Evolutionary conservation across 305 asterid genomes (phyloP).

Genomic region (Caryopteris hybrid): DNA sequence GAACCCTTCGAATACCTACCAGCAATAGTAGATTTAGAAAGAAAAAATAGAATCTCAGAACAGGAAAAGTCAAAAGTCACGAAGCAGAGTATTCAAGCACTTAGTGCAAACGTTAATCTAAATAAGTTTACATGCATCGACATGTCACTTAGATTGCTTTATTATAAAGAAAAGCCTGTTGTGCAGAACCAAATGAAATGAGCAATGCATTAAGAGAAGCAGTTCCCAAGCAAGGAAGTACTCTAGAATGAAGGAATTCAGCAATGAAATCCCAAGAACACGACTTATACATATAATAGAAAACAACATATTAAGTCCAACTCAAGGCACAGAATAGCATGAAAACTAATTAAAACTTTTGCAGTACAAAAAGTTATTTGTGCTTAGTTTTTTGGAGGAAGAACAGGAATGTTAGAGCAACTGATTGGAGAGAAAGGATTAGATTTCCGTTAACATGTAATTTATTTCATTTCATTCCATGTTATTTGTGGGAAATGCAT

Average conservation of each 20-base stretch:
- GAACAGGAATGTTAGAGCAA: neutral
- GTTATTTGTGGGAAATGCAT: neutral
- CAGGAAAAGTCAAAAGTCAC: neutral
- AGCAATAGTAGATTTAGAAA: conserved; percentile 15
- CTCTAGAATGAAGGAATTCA: neutral
- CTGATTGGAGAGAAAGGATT: neutral
- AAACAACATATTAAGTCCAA: neutral
- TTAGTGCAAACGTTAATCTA: neutral
- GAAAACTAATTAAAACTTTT: neutral
- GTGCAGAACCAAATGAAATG: neutral
- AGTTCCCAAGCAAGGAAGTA: neutral
- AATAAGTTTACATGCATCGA: neutral
- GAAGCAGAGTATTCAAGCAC: neutral
- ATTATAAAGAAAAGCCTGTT: conserved; percentile 2
- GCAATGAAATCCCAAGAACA: neutral
- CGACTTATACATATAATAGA: neutral
- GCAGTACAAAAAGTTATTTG: neutral
- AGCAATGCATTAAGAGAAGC: neutral
- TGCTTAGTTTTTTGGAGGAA: neutral
- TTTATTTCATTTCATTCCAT: neutral
- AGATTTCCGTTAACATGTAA: neutral
- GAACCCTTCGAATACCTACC: conserved; percentile 63
- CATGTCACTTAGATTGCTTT: conserved; percentile 1
- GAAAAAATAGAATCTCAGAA: neutral
- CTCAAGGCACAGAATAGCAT: neutral